These are phyloP conservation scores for Annulohypoxylon nitens DNA, from an alignment of 495 filamentous ascomycete genomes.

Conservation along the genomic window DNA sequence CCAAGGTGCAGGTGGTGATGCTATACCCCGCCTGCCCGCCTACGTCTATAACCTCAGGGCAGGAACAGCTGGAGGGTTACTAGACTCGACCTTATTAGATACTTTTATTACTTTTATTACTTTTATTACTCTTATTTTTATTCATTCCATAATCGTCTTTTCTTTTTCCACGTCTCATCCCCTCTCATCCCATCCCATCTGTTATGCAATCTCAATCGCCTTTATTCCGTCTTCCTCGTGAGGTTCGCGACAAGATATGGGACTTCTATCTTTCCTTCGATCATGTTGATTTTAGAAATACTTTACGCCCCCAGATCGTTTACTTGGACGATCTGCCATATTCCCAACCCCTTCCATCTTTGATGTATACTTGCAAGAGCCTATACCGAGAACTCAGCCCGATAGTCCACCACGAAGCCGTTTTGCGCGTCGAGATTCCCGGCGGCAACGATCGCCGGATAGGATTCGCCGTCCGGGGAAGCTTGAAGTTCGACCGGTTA, in stretches of 20 bases:
- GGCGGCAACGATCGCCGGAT: slow-evolving; percentile 38
- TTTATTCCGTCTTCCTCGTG: slow-evolving; percentile 45
- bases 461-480: slow-evolving; percentile 44
- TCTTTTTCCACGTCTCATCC: background rate
- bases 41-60: too few species aligned
- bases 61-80: too few species aligned
- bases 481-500: slow-evolving; percentile 44
- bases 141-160: too few species aligned
- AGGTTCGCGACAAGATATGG: slow-evolving; percentile 51
- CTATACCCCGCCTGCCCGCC: too few species aligned
- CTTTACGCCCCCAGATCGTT: slow-evolving; percentile 41
- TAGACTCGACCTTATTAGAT: too few species aligned
- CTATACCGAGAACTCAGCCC: slow-evolving; percentile 40
- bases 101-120: too few species aligned
- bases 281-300: slow-evolving; percentile 44
- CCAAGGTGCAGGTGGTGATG: too few species aligned
- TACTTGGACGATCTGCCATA: slow-evolving; percentile 38
- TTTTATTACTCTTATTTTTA: too few species aligned
- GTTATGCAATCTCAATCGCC: slow-evolving; percentile 38
- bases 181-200: background rate
- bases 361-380: slow-evolving; percentile 46
- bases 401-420: slow-evolving; percentile 40
- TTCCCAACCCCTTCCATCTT: slow-evolving; percentile 35
- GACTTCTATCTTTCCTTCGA: slow-evolving; percentile 45
- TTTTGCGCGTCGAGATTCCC: slow-evolving; percentile 36